Percentiles rank a stretch among this genome's conserved stretches.
Conservation (phyloP, 2,329 filamentous ascomycete species). For the Cladorrhinum sp. region DNA sequence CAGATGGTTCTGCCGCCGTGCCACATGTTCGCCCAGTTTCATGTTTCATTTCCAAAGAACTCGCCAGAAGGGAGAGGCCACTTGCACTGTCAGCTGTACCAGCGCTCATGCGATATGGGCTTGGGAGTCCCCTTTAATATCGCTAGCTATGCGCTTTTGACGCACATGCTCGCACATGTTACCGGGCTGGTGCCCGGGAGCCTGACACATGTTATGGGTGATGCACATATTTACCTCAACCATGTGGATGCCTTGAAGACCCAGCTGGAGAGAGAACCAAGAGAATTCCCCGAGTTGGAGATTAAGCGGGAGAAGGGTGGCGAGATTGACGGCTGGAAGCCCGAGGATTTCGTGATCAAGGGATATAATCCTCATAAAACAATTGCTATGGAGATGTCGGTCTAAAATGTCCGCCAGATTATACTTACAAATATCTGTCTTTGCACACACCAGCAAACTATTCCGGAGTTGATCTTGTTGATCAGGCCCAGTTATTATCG, state of each 20-base stretch:
- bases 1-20: slow-evolving; percentile 93
- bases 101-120: slow-evolving; percentile 94
- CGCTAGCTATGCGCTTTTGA: slow-evolving; percentile 86
- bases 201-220: slow-evolving; percentile 93
- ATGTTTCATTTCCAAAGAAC: slow-evolving; percentile 70
- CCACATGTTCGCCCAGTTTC: slow-evolving; percentile 98
- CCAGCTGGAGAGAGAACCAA: slow-evolving; percentile 77
- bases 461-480: no score
- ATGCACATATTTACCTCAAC: slow-evolving; percentile 94
- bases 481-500: no score
- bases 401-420: slow-evolving; percentile 37
- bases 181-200: slow-evolving; percentile 81
- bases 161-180: slow-evolving; percentile 90
- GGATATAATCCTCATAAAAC: slow-evolving; percentile 88
- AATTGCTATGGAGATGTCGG: slow-evolving; percentile 99
- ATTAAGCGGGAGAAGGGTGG: slow-evolving; percentile 67
- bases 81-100: slow-evolving; percentile 86
- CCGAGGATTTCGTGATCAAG: slow-evolving; percentile 81
- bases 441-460: no score
- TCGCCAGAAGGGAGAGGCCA: slow-evolving; percentile 53
- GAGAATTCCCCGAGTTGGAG: slow-evolving; percentile 73
- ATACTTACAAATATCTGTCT: not conserved
- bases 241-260: slow-evolving; percentile 82
- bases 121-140: slow-evolving; percentile 98
- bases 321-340: slow-evolving; percentile 84